Evolutionary conservation across 2,329 filamentous ascomycete species (phyloP), one percentile per base, ranked within the genome.

Genomic region (Rugonectria rugulosa): DNA sequence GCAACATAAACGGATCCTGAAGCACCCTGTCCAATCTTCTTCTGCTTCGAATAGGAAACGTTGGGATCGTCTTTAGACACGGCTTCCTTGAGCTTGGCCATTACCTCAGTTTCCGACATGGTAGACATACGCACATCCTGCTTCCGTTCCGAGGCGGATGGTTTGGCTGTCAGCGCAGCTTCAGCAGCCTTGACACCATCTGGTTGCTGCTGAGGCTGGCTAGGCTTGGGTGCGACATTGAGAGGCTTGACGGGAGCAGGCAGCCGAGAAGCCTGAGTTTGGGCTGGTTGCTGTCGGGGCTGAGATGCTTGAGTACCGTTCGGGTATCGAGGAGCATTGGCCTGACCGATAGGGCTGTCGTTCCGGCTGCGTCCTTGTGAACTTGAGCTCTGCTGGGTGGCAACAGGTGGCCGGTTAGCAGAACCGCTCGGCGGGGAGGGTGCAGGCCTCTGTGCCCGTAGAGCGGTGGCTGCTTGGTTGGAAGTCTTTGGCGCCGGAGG

Each of bases 21-120:
- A 52, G 95, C 95, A 76, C 95, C 95, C 74, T 99, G 95, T 17
- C 95, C 95, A 74, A 99, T 98, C 83, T 99, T 99, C 84, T 97
- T 97, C 77, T 98, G 95, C 80, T 99, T 99, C 69, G 93, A 94
- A 79, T 99, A 99, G 20, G 93, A 97, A 63, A 96, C 81, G 68
- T 96, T 90, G 48, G 95, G 95, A 70, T 96, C 93, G 57, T 97
- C 92, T 73, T 96, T 96, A 60, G 93, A 97, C 2, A 99, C 95
- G 7, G 95, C 94, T 63, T 96, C 91, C 71, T 93, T 90, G 49
- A 99, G 83, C 72, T 92, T 95, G 63, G 91, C 89, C 95, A 99
- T 99, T 53, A 99, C 95, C 74, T 99, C 94, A 62, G 84, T 89
- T 77, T 99, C 95, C 9, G 91, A 91, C 95, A 99, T 98, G 66